These are phyloP conservation scores for Hypsizygus marmoreus DNA, from an alignment of 768 basidiomycete genomes.

Conservation along the genomic window DNA sequence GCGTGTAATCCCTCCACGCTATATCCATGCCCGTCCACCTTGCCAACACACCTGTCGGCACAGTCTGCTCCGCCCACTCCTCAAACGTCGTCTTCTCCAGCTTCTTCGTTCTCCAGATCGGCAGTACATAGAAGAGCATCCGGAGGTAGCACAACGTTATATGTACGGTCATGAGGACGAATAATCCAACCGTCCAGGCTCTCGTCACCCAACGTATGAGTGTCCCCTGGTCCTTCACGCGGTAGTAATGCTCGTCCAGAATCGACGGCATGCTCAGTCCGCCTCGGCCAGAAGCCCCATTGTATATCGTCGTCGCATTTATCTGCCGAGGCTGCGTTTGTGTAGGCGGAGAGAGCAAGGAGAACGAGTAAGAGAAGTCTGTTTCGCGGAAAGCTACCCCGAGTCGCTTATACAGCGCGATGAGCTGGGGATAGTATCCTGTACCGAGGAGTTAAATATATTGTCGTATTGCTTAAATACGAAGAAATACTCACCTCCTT, in stretches of 20 bases:
- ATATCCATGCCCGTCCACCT: slow-evolving; percentile 48
- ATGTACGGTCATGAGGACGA: slow-evolving; percentile 43
- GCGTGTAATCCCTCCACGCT: slow-evolving; percentile 54
- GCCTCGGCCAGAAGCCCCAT: slow-evolving; percentile 56
- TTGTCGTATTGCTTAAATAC: neutral
- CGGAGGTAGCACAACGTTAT: slow-evolving; percentile 49
- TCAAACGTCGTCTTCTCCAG: slow-evolving; percentile 42
- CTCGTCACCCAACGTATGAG: slow-evolving; percentile 19
- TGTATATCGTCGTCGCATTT: slow-evolving; percentile 61
- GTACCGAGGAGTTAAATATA: neutral
- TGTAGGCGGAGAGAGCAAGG: slow-evolving; percentile 38
- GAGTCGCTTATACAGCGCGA: slow-evolving; percentile 62
- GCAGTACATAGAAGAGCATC: slow-evolving; percentile 43
- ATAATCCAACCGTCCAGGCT: slow-evolving; percentile 35
- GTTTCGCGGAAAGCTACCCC: slow-evolving; percentile 56
- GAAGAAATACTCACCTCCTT: slow-evolving; percentile 56
- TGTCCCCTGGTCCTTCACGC: slow-evolving; percentile 18
- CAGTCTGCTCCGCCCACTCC: slow-evolving; percentile 47
- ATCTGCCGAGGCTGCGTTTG: slow-evolving; percentile 28
- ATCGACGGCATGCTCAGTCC: slow-evolving; percentile 56
- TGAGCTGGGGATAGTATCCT: slow-evolving; percentile 79
- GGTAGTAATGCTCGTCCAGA: slow-evolving; percentile 24
- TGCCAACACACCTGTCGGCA: slow-evolving; percentile 42
- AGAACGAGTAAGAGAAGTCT: slow-evolving; percentile 77
- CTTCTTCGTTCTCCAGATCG: slow-evolving; percentile 35